phyloP scores from a whole-genome alignment of 306 rosid genomes.

The Dryas alaskensis region DNA sequence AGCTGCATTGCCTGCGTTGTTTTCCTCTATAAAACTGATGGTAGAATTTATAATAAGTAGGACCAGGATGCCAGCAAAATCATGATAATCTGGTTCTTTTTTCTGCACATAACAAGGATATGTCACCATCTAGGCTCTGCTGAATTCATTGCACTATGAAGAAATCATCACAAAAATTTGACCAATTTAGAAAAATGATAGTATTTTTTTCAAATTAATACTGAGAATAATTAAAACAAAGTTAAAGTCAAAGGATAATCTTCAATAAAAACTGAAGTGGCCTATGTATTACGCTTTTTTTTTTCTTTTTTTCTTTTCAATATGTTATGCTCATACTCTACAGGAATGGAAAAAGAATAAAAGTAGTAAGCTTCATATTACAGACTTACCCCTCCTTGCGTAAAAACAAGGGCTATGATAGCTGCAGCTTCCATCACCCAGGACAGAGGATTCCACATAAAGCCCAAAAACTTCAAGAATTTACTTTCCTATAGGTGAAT shows the following conservation, averaged over 20 bases:
- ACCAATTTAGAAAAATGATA: not conserved
- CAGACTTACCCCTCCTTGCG: conserved; percentile 59
- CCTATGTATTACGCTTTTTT: not conserved
- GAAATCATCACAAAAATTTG: not conserved
- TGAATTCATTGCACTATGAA: not conserved
- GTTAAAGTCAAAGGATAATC: too few relatives aligned
- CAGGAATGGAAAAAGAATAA: not conserved
- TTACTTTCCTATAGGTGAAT: conserved; percentile 53
- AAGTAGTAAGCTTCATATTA: not conserved
- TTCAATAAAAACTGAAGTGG: not conserved
- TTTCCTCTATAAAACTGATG: conserved; percentile 77
- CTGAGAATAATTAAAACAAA: not conserved
- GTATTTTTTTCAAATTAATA: not conserved
- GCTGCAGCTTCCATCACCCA: conserved; percentile 96
- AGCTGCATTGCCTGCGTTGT: conserved; percentile 84
- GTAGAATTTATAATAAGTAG: conserved; percentile 65
- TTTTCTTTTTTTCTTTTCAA: not conserved
- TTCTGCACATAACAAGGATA: conserved; percentile 34
- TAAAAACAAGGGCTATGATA: conserved; percentile 62
- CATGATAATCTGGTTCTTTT: conserved; percentile 46
- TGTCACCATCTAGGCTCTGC: not conserved
- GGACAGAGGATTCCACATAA: conserved; percentile 86
- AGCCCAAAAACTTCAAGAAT: conserved; percentile 62
- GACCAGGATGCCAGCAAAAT: conserved; percentile 58
- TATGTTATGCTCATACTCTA: not conserved